Percentiles rank a stretch among this genome's conserved stretches.
Evolutionary conservation across 1,284 basidiomycete species (phyloP).

Genomic region (Cryptococcus sp.): DNA sequence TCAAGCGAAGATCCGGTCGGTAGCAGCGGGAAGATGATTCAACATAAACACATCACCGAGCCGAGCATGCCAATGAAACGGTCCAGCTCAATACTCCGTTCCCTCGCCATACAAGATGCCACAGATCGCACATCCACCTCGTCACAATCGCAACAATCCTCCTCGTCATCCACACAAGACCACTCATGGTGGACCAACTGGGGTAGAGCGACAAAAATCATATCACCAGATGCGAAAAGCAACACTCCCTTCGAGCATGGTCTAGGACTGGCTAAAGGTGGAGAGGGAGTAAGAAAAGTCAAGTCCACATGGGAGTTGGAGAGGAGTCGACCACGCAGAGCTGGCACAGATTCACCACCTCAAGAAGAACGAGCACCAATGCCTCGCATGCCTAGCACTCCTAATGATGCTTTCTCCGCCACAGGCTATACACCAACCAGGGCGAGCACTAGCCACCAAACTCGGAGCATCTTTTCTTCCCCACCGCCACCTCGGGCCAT

Average conservation of each 20-base stretch:
- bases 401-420: conserved; percentile 6
- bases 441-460: background rate
- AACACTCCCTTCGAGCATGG: conserved; percentile 22
- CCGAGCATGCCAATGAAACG: conserved; percentile 32
- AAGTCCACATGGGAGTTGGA: conserved; percentile 38
- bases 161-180: conserved; percentile 1
- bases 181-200: conserved; percentile 34
- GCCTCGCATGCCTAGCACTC: conserved; percentile 4
- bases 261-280: conserved; percentile 33
- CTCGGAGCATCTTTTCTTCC: conserved; percentile 9
- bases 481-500: conserved; percentile 20
- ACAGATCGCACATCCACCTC: conserved; percentile 4
- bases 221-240: conserved; percentile 6
- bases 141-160: conserved; percentile 1
- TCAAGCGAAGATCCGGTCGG: background rate
- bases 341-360: conserved; percentile 20
- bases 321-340: conserved; percentile 9
- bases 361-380: conserved; percentile 33
- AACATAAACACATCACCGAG: conserved; percentile 31
- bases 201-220: conserved; percentile 4
- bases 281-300: conserved; percentile 39
- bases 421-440: conserved; percentile 10
- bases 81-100: conserved; percentile 33
- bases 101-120: conserved; percentile 28
- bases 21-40: conserved; percentile 14